phyloP scores from a whole-genome alignment of 495 filamentous ascomycete genomes.

The Tuber calosporum region DNA sequence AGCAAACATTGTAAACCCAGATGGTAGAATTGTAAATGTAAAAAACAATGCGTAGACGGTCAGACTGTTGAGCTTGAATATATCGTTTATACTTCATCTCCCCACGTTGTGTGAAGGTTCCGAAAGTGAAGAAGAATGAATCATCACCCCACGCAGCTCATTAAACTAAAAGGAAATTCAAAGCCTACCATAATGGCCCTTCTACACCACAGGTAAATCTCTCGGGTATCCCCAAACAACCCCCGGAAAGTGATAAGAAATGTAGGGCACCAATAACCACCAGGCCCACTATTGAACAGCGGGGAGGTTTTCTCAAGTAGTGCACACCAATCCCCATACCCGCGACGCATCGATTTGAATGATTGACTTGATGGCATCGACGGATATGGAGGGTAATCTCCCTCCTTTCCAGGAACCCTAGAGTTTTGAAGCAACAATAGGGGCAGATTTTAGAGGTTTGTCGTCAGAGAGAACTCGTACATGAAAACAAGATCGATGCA shows the following conservation, averaged over 20 bases:
- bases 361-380: slow-evolving; percentile 30
- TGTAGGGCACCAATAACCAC: slow-evolving; percentile 39
- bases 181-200: neutral
- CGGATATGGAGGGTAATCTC: slow-evolving; percentile 34
- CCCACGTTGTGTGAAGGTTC: slow-evolving; percentile 18
- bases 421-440: slow-evolving; percentile 34
- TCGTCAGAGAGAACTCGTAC: slow-evolving; percentile 6
- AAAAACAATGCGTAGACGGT: slow-evolving; percentile 14
- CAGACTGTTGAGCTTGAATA: slow-evolving; percentile 37
- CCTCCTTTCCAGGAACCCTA: slow-evolving; percentile 39
- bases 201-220: slow-evolving; percentile 8
- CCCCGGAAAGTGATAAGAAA: slow-evolving; percentile 5
- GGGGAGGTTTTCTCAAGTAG: slow-evolving; percentile 36
- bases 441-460: slow-evolving; percentile 38
- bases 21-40: neutral
- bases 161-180: neutral
- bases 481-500: slow-evolving; percentile 17
- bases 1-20: neutral
- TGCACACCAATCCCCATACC: slow-evolving; percentile 34
- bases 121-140: slow-evolving; percentile 38
- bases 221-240: slow-evolving; percentile 9
- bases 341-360: slow-evolving; percentile 35
- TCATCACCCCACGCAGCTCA: slow-evolving; percentile 28
- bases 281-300: slow-evolving; percentile 26
- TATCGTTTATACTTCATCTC: slow-evolving; percentile 37